phyloP scores from a whole-genome alignment of 345 rosid species.

The Populus ilicifolia region DNA sequence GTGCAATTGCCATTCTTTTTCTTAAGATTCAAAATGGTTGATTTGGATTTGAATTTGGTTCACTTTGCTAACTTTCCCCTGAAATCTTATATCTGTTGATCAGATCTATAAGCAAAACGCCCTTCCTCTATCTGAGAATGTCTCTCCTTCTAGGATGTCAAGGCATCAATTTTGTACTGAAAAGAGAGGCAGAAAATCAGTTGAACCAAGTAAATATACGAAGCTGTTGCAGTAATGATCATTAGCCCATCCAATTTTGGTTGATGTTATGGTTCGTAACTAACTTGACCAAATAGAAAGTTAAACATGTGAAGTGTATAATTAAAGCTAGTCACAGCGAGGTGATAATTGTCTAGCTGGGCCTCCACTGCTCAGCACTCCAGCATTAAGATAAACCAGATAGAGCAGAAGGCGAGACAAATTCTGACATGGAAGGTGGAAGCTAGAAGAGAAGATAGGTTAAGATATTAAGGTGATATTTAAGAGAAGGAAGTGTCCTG shows the following conservation, averaged over 20 bases:
- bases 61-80: too few species aligned
- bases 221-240: too few species aligned
- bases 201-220: too few species aligned
- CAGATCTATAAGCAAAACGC: neutral
- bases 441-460: neutral
- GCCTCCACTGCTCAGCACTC: neutral
- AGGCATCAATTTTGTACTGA: neutral
- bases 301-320: neutral
- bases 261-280: neutral
- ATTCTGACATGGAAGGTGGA: neutral
- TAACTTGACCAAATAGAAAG: neutral
- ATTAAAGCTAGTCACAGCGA: neutral
- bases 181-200: too few species aligned
- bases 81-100: neutral
- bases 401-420: neutral
- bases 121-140: too few species aligned
- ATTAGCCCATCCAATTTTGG: neutral
- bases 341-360: neutral
- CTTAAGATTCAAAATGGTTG: neutral
- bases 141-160: neutral
- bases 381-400: neutral
- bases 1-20: neutral
- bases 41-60: neutral
- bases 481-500: neutral
- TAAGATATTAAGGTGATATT: neutral